These are phyloP conservation scores for Calycina herbarum DNA, from an alignment of 2,329 filamentous ascomycete species.

Conservation along the genomic window DNA sequence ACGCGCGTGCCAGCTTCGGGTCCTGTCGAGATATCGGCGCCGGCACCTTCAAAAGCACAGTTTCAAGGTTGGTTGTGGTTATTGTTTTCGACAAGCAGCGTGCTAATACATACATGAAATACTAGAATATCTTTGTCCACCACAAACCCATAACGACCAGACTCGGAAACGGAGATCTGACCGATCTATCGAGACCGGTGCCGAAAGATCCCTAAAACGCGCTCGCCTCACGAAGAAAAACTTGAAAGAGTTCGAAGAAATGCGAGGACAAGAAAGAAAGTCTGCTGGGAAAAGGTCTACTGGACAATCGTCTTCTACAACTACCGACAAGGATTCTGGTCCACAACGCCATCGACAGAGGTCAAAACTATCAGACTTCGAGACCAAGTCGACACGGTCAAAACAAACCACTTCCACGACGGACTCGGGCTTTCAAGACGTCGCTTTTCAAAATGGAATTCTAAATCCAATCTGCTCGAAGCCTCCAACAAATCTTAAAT, in stretches of 20 bases:
- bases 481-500: conserved; percentile 14
- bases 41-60: too few relatives aligned
- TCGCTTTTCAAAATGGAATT: conserved; percentile 15
- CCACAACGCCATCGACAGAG: conserved; percentile 6
- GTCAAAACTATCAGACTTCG: background rate
- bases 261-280: conserved; percentile 9
- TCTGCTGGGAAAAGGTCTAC: conserved; percentile 18
- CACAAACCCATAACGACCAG: conserved; percentile 13
- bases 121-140: too few relatives aligned
- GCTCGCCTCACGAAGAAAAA: conserved; percentile 8
- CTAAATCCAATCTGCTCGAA: conserved; percentile 15
- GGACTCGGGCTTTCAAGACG: conserved; percentile 8
- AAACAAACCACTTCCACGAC: conserved; percentile 11
- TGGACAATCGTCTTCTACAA: conserved; percentile 13
- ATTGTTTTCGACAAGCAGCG: too few relatives aligned
- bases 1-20: conserved; percentile 20
- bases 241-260: conserved; percentile 13
- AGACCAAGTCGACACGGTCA: conserved; percentile 1
- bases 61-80: too few relatives aligned
- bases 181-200: conserved; percentile 23
- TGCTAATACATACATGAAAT: too few relatives aligned
- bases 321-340: conserved; percentile 17
- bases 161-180: conserved; percentile 23
- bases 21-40: conserved; percentile 20
- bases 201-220: conserved; percentile 10